Evolutionary conservation across 768 basidiomycete genomes (phyloP), one percentile per base, ranked within the genome.

Genomic region (Hemileccinum rubropunctum): DNA sequence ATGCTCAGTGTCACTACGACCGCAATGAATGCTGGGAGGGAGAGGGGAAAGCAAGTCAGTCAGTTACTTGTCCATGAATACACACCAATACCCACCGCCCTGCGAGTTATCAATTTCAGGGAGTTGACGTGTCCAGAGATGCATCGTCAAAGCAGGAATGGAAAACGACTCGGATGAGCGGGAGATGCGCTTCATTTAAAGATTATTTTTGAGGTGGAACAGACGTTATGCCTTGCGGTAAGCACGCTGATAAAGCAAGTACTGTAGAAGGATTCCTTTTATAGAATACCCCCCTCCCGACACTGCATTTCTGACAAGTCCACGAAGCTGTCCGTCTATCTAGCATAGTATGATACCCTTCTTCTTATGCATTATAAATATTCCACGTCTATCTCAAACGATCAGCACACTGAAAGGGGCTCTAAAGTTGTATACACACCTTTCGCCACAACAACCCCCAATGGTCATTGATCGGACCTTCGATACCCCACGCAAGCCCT

Each of bases 401-500:
- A 40, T 68, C 27, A 63, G 37, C 15, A 50, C 35, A 18, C 20
- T 13, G 18, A 5, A 3, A 1, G 8, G 18, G n/a, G 14, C 28
- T 15, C 21, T 26, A 14, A 23, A n/a, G 26, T n/a, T 9, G 28
- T 4, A 30, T 12, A 30, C 28, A 12, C 28, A 30, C 28, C 28
- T 30, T 30, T 30, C 28, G 79, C 94, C 93, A 97, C 52, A 70
- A 61, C 53, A 93, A 71, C 1, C 93, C 92, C 78, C 78, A 80
- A 60, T 92, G 81, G 0, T 93, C 81, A 50, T 76, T 77, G 48
- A 97, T 75, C 2, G 93, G 88, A 0, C 95, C 97, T n/a, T 87
- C 79, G 40, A 98, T 88, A 1, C 97, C 95, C 69, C 91, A 93
- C 3, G 93, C 90, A 27, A 95, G 69, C 18, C 81, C 86, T 57